Percentiles rank a stretch among this genome's conserved stretches.
These are phyloP conservation scores for Protostelium mycophagum DNA, from an alignment of 78 protist genomes.

Conservation along the genomic window DNA sequence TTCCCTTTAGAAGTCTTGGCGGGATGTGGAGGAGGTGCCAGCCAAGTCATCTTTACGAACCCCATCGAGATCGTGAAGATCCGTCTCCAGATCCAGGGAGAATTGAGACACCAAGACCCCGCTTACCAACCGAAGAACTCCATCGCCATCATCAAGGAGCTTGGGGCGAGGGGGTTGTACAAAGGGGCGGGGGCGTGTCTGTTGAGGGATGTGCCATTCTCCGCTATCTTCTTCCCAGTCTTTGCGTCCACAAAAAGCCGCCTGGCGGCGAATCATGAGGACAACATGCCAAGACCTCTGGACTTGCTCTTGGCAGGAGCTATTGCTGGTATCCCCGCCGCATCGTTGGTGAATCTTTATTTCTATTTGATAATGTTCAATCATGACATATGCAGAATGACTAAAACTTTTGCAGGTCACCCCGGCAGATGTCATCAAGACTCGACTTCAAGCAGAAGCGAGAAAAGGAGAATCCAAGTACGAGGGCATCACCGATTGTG, in stretches of 20 bases:
- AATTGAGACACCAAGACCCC: slow-evolving; percentile 4
- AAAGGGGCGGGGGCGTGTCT: slow-evolving; percentile 77
- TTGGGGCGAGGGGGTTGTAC: slow-evolving; percentile 74
- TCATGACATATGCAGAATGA: neutral
- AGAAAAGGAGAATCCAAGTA: slow-evolving; percentile 66
- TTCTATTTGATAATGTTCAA: neutral
- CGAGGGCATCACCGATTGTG: slow-evolving; percentile 67
- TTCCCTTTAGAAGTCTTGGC: slow-evolving; percentile 74
- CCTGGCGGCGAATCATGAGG: slow-evolving; percentile 41
- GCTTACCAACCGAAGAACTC: slow-evolving; percentile 36
- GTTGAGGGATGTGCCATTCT: slow-evolving; percentile 77
- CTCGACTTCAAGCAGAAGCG: slow-evolving; percentile 75
- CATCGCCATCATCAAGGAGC: slow-evolving; percentile 22
- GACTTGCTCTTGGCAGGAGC: slow-evolving; percentile 65
- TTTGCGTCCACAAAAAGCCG: slow-evolving; percentile 61
- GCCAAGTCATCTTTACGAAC: slow-evolving; percentile 77
- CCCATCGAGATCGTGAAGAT: slow-evolving; percentile 85
- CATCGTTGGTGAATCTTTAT: slow-evolving; percentile 10
- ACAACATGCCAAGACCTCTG: slow-evolving; percentile 31
- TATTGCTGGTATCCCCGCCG: slow-evolving; percentile 75
- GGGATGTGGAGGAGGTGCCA: slow-evolving; percentile 76
- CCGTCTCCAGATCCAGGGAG: slow-evolving; percentile 64
- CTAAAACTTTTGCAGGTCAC: slow-evolving; percentile 16
- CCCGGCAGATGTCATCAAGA: slow-evolving; percentile 81
- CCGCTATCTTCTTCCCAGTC: slow-evolving; percentile 79